These are phyloP conservation scores for Alternaria consortialis DNA, from an alignment of 2,329 filamentous ascomycete species.

Conservation along the genomic window DNA sequence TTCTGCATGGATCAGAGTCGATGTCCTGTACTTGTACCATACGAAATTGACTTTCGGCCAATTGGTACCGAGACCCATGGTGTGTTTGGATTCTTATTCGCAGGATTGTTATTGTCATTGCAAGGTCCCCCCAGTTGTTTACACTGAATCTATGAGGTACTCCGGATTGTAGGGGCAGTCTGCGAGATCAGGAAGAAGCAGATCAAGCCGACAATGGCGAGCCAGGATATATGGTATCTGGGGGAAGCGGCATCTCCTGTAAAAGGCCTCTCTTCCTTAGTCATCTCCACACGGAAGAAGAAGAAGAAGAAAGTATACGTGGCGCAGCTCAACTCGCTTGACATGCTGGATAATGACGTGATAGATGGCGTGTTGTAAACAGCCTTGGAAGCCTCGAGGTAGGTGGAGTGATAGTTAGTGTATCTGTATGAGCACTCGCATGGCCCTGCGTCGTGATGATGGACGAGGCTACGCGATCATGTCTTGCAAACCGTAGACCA, in stretches of 20 bases:
- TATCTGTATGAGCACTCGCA: neutral
- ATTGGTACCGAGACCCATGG: neutral
- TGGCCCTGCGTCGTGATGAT: neutral
- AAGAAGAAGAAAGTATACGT: neutral
- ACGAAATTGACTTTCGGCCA: constrained; percentile 7
- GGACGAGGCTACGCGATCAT: constrained; percentile 6
- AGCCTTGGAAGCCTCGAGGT: constrained; percentile 4
- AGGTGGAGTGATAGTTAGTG: neutral
- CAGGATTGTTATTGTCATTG: neutral
- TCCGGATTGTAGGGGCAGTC: neutral
- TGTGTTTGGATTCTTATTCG: constrained; percentile 7
- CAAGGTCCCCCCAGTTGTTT: neutral
- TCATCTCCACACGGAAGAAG: neutral
- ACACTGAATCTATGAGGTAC: neutral
- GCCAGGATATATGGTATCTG: neutral
- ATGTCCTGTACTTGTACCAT: constrained; percentile 12
- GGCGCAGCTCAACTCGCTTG: constrained; percentile 1
- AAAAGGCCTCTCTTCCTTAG: neutral
- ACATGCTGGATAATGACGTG: constrained; percentile 22
- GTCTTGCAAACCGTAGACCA: constrained; percentile 12
- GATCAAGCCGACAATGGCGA: neutral
- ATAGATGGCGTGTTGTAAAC: constrained; percentile 14
- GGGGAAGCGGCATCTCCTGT: neutral
- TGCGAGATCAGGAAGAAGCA: neutral
- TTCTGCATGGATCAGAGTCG: constrained; percentile 14